A percentile compares a stretch with the other conserved stretches of the same genome.
phyloP scores from a whole-genome alignment of 169 alveolate species.

The Theileria equi region DNA sequence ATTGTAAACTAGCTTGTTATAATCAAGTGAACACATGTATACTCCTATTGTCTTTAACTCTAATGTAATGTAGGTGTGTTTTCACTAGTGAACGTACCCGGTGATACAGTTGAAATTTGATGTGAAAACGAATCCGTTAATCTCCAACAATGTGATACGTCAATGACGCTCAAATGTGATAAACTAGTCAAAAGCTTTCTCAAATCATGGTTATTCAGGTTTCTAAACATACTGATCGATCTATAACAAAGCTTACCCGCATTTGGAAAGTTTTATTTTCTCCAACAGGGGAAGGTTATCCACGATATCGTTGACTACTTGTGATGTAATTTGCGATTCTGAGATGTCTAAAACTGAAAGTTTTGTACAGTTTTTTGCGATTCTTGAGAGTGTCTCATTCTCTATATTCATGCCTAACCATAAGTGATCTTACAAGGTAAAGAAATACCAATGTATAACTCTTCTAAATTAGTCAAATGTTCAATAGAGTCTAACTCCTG shows the following conservation, averaged over 20 bases:
- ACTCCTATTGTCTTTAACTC: conserved; percentile 24
- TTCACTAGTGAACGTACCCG: conserved; percentile 4
- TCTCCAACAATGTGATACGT: conserved; percentile 65
- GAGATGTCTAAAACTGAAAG: conserved; percentile 46
- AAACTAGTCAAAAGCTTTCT: conserved; percentile 1
- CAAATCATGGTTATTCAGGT: conserved; percentile 25
- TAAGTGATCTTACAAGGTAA: neutral
- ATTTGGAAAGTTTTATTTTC: conserved; percentile 37
- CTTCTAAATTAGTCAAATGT: conserved; percentile 6
- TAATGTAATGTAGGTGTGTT: neutral
- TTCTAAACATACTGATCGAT: neutral
- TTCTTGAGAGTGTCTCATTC: conserved; percentile 2
- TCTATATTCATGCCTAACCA: conserved; percentile 2
- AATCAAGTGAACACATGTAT: conserved; percentile 54
- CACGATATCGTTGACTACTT: conserved; percentile 19
- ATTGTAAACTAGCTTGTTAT: neutral
- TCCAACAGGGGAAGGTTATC: conserved; percentile 17
- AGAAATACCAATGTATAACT: conserved; percentile 24
- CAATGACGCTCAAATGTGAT: conserved; percentile 40
- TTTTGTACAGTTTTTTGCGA: conserved; percentile 18
- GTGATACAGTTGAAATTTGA: conserved; percentile 8
- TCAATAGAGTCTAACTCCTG: conserved; percentile 19
- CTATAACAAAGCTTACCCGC: conserved; percentile 23
- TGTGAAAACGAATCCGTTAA: conserved; percentile 35
- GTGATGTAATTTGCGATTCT: conserved; percentile 22